These are phyloP conservation scores for Termitomyces sp. DNA, from an alignment of 768 basidiomycete genomes.

Conservation along the genomic window DNA sequence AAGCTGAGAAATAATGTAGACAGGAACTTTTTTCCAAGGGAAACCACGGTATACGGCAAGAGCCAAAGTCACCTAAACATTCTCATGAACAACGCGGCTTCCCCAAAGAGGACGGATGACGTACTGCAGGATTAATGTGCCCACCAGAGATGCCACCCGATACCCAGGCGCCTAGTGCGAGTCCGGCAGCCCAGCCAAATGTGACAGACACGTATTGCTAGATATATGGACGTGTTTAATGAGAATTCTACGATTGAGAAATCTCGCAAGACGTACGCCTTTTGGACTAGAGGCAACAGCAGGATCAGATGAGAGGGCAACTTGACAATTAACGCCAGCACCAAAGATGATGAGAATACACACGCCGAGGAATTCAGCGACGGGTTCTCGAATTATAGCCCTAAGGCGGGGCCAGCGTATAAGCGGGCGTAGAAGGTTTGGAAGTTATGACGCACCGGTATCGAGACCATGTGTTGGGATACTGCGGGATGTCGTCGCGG, in stretches of 20 bases:
- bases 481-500: conserved; percentile 25
- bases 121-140: conserved; percentile 68
- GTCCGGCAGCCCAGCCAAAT: conserved; percentile 54
- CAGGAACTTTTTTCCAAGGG: conserved; percentile 78
- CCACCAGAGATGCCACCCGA: conserved; percentile 65
- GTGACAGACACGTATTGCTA: conserved; percentile 44
- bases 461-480: conserved; percentile 51
- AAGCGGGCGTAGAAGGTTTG: neutral
- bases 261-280: conserved; percentile 40
- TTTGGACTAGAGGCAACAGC: conserved; percentile 40
- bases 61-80: conserved; percentile 56
- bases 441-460: conserved; percentile 35
- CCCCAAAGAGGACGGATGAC: conserved; percentile 11
- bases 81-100: neutral
- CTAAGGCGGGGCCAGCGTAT: neutral
- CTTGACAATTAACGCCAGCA: conserved; percentile 52
- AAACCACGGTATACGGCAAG: conserved; percentile 67
- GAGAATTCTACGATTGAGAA: neutral
- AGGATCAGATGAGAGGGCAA: conserved; percentile 39
- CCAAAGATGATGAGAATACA: conserved; percentile 57
- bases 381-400: conserved; percentile 51
- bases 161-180: conserved; percentile 65
- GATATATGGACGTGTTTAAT: neutral
- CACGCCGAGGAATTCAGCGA: conserved; percentile 59
- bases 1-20: conserved; percentile 58